Conservation (phyloP, 1,284 basidiomycete species). For the Cryptococcus deneoformans region DNA sequence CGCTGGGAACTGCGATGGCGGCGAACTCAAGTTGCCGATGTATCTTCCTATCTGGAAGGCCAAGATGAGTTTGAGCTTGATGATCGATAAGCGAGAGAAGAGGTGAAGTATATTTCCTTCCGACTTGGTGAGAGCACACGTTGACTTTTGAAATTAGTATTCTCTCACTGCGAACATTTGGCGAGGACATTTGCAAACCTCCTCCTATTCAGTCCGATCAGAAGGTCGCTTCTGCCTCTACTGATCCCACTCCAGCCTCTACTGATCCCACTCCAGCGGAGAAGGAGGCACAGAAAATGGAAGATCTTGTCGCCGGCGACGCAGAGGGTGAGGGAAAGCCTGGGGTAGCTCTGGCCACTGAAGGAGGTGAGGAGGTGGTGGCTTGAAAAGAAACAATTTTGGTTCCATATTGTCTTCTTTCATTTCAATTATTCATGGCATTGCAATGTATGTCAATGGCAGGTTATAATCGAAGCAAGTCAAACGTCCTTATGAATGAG, state of each 20-base stretch:
- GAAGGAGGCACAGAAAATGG: conserved; percentile 13
- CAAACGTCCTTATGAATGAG: no score
- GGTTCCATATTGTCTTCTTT: no score
- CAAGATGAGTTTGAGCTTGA: conserved; percentile 74
- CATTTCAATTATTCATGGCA: no score
- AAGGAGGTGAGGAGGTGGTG: background rate
- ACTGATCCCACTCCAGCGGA: conserved; percentile 5
- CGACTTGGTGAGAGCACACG: background rate
- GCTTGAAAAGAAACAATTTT: no score
- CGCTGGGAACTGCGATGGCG: conserved; percentile 56
- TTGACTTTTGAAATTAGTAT: conserved; percentile 21
- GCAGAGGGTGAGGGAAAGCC: conserved; percentile 5
- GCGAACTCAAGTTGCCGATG: conserved; percentile 65
- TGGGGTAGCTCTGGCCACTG: background rate
- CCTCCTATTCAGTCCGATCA: conserved; percentile 20
- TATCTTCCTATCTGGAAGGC: conserved; percentile 89
- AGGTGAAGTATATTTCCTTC: conserved; percentile 56
- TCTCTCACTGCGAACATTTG: conserved; percentile 44
- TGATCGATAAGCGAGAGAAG: conserved; percentile 94
- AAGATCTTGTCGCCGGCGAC: conserved; percentile 25
- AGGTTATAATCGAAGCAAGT: no score
- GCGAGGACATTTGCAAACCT: conserved; percentile 42
- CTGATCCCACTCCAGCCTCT: conserved; percentile 3
- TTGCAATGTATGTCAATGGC: no score
- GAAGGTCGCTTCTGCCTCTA: conserved; percentile 5